Conservation (phyloP, 768 basidiomycete species). For the Pisolithus sp. region DNA sequence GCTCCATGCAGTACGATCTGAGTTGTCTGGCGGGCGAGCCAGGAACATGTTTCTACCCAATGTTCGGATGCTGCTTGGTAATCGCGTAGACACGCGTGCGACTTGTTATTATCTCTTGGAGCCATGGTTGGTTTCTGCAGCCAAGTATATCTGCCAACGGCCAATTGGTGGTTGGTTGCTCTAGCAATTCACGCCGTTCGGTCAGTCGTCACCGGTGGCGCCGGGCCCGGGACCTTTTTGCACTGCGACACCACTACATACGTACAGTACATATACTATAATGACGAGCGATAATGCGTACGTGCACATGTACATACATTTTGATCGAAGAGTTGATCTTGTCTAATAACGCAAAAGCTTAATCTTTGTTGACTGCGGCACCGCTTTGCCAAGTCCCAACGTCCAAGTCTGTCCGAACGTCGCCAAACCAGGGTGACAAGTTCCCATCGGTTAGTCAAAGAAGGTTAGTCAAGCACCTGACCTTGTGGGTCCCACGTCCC, state of each 20-base stretch:
- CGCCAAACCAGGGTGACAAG: not conserved
- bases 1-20: not conserved
- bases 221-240: not conserved
- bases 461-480: too few species aligned
- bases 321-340: not conserved
- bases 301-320: not conserved
- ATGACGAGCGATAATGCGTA: not conserved
- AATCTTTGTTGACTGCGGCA: not conserved
- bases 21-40: not conserved
- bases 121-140: not conserved
- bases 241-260: not conserved
- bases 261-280: too few species aligned
- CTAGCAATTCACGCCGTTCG: not conserved
- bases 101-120: not conserved
- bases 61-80: not conserved
- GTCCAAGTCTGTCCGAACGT: not conserved
- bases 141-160: not conserved
- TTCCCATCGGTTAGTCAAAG: not conserved
- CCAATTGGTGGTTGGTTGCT: not conserved
- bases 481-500: too few species aligned
- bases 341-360: not conserved
- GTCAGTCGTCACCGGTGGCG: not conserved
- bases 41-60: not conserved
- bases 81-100: too few species aligned
- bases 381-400: not conserved